Evolutionary conservation across 2,329 filamentous ascomycete genomes (phyloP).

Genomic region (Trichocomaceae sp.): DNA sequence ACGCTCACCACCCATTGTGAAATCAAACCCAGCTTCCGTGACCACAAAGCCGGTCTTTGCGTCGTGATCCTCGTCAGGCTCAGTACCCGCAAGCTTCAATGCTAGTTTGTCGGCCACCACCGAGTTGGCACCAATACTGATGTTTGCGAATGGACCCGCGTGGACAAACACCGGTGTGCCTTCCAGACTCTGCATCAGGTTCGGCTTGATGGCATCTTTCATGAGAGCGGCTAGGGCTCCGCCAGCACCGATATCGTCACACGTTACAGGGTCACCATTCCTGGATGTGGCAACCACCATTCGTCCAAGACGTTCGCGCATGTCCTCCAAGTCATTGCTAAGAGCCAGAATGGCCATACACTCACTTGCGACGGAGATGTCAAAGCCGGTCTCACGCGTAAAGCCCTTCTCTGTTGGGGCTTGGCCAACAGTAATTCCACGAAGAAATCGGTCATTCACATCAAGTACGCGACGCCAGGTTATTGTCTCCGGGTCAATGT

Average conservation of each 20-base stretch:
- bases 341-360: constrained; percentile 97
- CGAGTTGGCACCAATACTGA: constrained; percentile 93
- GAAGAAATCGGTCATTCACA: constrained; percentile 91
- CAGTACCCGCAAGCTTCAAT: constrained; percentile 89
- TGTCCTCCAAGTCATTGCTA: constrained; percentile 77
- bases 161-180: constrained; percentile 97
- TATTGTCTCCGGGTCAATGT: constrained; percentile 94
- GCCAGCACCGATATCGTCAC: constrained; percentile 87
- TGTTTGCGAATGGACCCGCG: constrained; percentile 95
- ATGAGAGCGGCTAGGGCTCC: constrained; percentile 91
- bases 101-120: constrained; percentile 93
- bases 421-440: constrained; percentile 80
- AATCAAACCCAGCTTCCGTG: constrained; percentile 96
- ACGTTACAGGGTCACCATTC: constrained; percentile 83
- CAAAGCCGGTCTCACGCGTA: constrained; percentile 83
- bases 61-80: constrained; percentile 77
- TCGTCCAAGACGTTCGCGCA: constrained; percentile 85
- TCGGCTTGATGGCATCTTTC: constrained; percentile 98
- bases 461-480: constrained; percentile 95
- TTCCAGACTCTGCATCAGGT: constrained; percentile 96
- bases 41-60: constrained; percentile 86
- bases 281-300: constrained; percentile 93
- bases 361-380: constrained; percentile 95
- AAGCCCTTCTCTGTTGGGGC: constrained; percentile 87
- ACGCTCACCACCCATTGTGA: constrained; percentile 98